Evolutionary conservation across 345 rosid genomes (phyloP), one percentile per base, ranked within the genome.

Genomic region (Pistacia atlantica): DNA sequence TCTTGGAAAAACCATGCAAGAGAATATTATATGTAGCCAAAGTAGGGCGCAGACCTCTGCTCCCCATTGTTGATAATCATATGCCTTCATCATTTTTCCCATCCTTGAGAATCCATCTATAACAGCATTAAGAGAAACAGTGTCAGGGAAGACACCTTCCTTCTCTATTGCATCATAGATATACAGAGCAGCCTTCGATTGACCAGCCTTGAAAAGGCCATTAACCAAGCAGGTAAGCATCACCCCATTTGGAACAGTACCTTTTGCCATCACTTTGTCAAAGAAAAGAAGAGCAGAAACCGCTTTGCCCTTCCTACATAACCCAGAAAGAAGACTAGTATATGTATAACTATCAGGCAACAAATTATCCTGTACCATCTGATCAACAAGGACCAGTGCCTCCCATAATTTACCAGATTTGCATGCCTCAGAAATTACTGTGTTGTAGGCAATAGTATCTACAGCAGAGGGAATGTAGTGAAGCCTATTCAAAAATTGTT

Each of bases 161-260:
- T 81, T 83, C 78, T 80, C 81, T 89, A 90, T 87, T 80, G 86
- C 85, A 71, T 87, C 83, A 33, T 65, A 80, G 38, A 89, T 59
- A 74, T 83, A 80, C 67, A 82, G 51, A 49, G 89, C 98, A 66
- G 83, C 87, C 81, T 72, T 87, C 71, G 84, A 75, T 65, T 89
- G 95, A 69, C 94, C 97, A 71, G 79, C 87, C 90, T 89, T 93
- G 80, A 89, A 89, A 77, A 93, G 80, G 75, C 93, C 89, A 75
- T 91, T 90, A 75, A 89, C 75, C 78, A 95, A 84, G 81, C 89
- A 87, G 6, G 98, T 89, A 78, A 86, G 87, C 57, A 84, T 73
- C 68, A 79, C 88, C 72, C 69, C 74, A 66, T 84, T 85, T 37
- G 87, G 74, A 14, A 89, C 69, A 81, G 56, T 58, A 77, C 83